Conservation (phyloP, 2,329 filamentous ascomycete species). For the Aspergillus oerlinghausenensis region DNA sequence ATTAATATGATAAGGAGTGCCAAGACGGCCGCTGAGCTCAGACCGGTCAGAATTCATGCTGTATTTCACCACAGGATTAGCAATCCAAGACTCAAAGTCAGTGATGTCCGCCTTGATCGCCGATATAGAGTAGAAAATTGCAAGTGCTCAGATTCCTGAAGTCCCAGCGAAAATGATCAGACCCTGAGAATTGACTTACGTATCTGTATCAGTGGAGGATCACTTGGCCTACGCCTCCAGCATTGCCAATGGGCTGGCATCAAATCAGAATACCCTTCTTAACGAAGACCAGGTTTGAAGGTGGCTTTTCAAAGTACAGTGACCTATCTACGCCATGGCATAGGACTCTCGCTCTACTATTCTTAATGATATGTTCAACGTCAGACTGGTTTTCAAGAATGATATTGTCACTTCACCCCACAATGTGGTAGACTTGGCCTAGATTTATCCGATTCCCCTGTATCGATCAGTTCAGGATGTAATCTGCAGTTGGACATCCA, state of each 20-base stretch:
- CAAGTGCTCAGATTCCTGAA: neutral
- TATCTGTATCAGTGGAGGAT: neutral
- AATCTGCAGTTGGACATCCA: neutral
- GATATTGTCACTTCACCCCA: too few relatives aligned
- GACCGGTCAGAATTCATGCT: neutral
- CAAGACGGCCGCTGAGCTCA: neutral
- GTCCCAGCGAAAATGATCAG: neutral
- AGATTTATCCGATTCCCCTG: neutral
- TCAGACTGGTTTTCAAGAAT: neutral
- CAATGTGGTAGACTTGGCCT: neutral
- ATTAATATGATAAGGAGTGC: neutral
- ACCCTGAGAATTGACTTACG: neutral
- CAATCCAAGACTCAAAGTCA: neutral
- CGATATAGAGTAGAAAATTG: neutral
- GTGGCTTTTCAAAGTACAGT: neutral
- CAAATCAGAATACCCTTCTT: constrained; percentile 11
- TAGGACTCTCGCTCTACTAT: neutral
- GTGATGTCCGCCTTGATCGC: neutral
- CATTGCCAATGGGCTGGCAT: constrained; percentile 21
- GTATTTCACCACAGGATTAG: neutral
- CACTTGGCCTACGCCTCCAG: neutral
- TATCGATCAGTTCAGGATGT: neutral
- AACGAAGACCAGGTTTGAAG: neutral
- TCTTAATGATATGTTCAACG: neutral
- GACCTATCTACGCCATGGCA: neutral